These are phyloP conservation scores for Isabelozyma rhagii DNA, from an alignment of 805 yeast genomes.

Conservation along the genomic window DNA sequence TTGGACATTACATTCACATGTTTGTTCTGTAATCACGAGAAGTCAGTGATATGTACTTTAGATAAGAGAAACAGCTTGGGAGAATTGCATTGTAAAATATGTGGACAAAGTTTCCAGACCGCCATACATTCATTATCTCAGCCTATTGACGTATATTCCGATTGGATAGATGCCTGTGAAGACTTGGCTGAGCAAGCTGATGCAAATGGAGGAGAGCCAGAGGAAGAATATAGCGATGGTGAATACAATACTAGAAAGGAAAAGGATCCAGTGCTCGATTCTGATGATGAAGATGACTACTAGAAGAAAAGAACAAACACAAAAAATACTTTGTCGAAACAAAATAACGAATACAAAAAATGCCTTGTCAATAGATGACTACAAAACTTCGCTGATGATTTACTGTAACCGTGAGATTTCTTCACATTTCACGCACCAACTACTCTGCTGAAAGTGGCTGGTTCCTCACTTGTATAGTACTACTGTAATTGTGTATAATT, in stretches of 20 bases:
- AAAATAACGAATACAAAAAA: too few relatives aligned
- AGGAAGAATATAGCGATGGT: constrained; percentile 16
- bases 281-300: constrained; percentile 27
- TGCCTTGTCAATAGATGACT: too few relatives aligned
- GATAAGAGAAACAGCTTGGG: constrained; percentile 88
- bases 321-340: too few relatives aligned
- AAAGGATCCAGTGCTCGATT: constrained; percentile 17
- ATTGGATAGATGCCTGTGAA: constrained; percentile 97
- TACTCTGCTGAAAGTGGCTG: neutral
- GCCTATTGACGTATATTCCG: constrained; percentile 93
- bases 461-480: neutral
- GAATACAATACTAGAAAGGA: constrained; percentile 12
- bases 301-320: neutral
- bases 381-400: too few relatives aligned
- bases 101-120: constrained; percentile 92
- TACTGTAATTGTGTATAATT: neutral
- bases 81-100: constrained; percentile 80
- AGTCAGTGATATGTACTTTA: constrained; percentile 80
- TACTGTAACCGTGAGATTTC: too few relatives aligned
- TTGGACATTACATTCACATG: constrained; percentile 85
- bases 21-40: constrained; percentile 93
- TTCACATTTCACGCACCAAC: too few relatives aligned
- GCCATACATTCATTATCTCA: constrained; percentile 80
- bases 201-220: constrained; percentile 13
- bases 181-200: constrained; percentile 71